These are phyloP conservation scores for Bipolaris sorokiniana DNA, from an alignment of 2,329 filamentous ascomycete genomes.

Conservation along the genomic window DNA sequence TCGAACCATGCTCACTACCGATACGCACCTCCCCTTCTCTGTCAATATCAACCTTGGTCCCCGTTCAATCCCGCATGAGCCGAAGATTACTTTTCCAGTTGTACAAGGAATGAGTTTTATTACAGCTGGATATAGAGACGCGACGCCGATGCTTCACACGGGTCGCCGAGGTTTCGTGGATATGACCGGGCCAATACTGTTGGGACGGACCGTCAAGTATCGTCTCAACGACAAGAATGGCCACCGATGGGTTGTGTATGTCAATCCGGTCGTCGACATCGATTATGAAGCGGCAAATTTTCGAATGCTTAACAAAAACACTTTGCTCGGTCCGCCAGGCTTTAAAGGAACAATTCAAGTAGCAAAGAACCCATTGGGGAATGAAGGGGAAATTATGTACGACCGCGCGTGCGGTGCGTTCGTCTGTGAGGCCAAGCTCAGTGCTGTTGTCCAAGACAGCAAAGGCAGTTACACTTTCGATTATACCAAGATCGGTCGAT, in stretches of 20 bases:
- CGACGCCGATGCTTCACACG: constrained; percentile 72
- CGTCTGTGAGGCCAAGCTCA: constrained; percentile 67
- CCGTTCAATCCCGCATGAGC: constrained; percentile 58
- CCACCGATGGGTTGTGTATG: constrained; percentile 77
- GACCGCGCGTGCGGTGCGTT: constrained; percentile 80
- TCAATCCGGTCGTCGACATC: constrained; percentile 59
- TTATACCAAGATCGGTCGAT: constrained; percentile 74
- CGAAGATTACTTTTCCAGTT: constrained; percentile 76
- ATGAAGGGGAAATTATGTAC: constrained; percentile 69
- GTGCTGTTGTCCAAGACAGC: constrained; percentile 64
- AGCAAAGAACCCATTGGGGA: constrained; percentile 70
- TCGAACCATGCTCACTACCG: constrained; percentile 62
- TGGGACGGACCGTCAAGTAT: constrained; percentile 76
- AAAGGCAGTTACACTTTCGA: constrained; percentile 71
- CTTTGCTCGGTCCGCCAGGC: constrained; percentile 67
- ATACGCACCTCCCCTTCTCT: constrained; percentile 62
- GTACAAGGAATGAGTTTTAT: constrained; percentile 91
- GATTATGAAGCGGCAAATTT: constrained; percentile 68
- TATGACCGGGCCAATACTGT: constrained; percentile 63
- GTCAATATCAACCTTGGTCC: constrained; percentile 70
- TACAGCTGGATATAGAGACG: constrained; percentile 75
- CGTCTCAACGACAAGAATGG: constrained; percentile 72
- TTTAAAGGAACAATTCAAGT: constrained; percentile 85
- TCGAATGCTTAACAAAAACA: constrained; percentile 64
- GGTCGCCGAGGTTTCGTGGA: constrained; percentile 75